Evolutionary conservation across 2,329 filamentous ascomycete species (phyloP).

Genomic region (Drechslerella dactyloides): DNA sequence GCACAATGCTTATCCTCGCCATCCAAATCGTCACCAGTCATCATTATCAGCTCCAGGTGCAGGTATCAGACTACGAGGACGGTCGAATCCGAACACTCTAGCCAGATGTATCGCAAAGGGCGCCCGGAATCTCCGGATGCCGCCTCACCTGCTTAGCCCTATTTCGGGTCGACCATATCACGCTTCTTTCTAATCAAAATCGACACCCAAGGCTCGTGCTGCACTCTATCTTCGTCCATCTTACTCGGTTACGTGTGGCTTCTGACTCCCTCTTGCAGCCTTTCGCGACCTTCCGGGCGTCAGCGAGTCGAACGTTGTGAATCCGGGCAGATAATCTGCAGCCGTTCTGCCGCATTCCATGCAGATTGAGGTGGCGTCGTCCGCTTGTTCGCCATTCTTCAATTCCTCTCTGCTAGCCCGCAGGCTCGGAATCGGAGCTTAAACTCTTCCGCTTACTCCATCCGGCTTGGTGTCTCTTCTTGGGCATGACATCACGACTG

Average conservation of each 20-base stretch:
- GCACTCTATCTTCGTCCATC: too few relatives aligned
- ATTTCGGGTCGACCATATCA: background rate
- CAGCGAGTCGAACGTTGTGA: background rate
- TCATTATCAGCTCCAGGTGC: background rate
- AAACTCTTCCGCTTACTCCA: background rate
- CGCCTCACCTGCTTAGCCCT: conserved; percentile 8
- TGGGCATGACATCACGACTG: background rate
- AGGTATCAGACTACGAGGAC: background rate
- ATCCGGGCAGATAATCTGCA: background rate
- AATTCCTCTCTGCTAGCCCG: background rate
- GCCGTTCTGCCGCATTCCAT: background rate
- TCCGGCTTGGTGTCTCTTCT: background rate
- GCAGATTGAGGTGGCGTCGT: background rate
- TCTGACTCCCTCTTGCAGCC: background rate
- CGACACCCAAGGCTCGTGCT: background rate
- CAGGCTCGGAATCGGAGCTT: background rate
- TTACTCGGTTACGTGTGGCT: background rate
- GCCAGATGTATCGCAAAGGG: background rate
- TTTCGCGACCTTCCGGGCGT: background rate
- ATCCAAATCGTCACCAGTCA: background rate
- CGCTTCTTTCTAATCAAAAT: background rate
- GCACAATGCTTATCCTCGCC: background rate
- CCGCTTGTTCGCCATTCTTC: background rate
- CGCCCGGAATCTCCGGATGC: conserved; percentile 46
- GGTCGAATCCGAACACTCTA: background rate